Evolutionary conservation across 805 yeast species (phyloP).

Genomic region (Nadsonia fulvescens): DNA sequence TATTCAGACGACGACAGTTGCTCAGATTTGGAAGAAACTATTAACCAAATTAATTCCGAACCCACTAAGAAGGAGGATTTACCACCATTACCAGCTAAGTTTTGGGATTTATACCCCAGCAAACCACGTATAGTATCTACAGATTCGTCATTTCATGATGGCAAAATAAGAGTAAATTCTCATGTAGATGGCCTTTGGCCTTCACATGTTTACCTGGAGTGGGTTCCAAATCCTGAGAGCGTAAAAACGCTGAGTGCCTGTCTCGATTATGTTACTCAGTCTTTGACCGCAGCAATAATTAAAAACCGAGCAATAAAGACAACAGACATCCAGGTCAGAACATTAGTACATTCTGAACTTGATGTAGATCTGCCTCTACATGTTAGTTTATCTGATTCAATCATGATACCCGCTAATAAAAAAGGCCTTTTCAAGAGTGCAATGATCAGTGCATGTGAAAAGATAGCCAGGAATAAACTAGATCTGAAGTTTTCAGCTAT

Average conservation of each 20-base stretch:
- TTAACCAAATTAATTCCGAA: no score
- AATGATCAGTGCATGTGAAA: neutral
- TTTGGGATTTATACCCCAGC: slow-evolving; percentile 10
- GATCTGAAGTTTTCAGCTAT: slow-evolving; percentile 3
- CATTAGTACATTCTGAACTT: slow-evolving; percentile 10
- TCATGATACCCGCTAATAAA: slow-evolving; percentile 10
- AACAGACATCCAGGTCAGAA: slow-evolving; percentile 1
- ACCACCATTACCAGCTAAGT: slow-evolving; percentile 12
- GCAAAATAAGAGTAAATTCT: slow-evolving; percentile 8
- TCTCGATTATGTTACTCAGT: no score
- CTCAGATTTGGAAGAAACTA: no score
- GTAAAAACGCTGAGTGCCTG: slow-evolving; percentile 3
- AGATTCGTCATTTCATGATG: slow-evolving; percentile 10
- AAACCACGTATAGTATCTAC: slow-evolving; percentile 7
- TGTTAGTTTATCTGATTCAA: slow-evolving; percentile 13
- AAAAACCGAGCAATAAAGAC: neutral
- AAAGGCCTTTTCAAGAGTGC: slow-evolving; percentile 5
- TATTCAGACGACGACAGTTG: no score
- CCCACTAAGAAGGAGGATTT: no score
- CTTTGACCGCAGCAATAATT: slow-evolving; percentile 3
- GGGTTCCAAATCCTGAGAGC: slow-evolving; percentile 9
- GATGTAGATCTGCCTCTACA: slow-evolving; percentile 13
- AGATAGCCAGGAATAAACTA: neutral
- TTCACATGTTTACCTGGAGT: slow-evolving; percentile 14
- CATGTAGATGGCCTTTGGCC: slow-evolving; percentile 15